Evolutionary conservation across 306 rosid genomes (phyloP), one percentile per base, ranked within the genome.

Genomic region (Medicago ruthenica): DNA sequence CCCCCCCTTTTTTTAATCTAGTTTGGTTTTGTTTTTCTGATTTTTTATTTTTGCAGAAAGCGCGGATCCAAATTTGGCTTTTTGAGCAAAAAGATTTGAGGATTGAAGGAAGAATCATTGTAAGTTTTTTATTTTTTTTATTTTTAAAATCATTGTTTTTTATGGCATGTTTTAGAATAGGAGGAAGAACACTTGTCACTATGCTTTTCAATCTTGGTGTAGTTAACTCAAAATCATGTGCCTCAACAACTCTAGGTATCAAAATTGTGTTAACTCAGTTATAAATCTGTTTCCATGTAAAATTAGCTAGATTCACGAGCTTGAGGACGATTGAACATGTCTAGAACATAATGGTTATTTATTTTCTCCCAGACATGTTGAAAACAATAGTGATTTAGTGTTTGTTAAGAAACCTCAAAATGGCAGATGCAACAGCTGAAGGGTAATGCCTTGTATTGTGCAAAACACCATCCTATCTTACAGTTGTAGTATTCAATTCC

Each of bases 11-110:
- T 1, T 24, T 53, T 16, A 6, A 53, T 53, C 8, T 27, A 7
- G 69, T 48, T 70, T 53, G 20, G 13, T 67, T 64, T 41, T 39
- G 4, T 4, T 17, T 24, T 1, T 68, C 17, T 61, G 18, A 31
- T 39, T 78, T 55, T 10, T 17, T 45, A 37, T 18, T 22, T 53
- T 37, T 27, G 76, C 85, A 92, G 98, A 90, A 93, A 90, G 93
- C 95, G 5, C 90, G 98, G 40, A 87, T 87, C 85, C 98, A 93
- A 81, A 89, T 93, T 76, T 89, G 98, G 95, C 95, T 89, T 22
- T 90, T 89, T 70, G 96, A 89, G 88, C 96, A 92, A 66, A 88
- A 85, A 64, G 31, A 27, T 3, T 27, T 27, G 31, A 27, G 31
- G 31, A 27, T 27, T 27, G 31, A 27, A 27, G 31, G 31, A 27